Evolutionary conservation across 2,329 filamentous ascomycete genomes (phyloP).

Genomic region (Drechslerella dactyloides): DNA sequence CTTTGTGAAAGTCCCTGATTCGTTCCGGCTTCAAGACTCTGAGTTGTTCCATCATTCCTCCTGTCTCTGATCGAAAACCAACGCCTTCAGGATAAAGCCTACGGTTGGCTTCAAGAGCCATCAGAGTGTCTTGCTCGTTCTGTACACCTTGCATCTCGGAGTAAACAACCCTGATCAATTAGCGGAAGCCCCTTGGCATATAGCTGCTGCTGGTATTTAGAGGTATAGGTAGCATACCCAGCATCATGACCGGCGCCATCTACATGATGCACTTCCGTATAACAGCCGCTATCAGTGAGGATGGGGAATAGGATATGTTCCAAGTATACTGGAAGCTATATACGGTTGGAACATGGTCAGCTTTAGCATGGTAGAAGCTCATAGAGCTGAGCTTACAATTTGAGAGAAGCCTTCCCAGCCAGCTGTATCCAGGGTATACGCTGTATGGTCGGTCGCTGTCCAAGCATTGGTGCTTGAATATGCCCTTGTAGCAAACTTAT

Average conservation of each 20-base stretch:
- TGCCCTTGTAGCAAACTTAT: slow-evolving; percentile 89
- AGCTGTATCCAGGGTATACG: slow-evolving; percentile 91
- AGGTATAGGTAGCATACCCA: slow-evolving; percentile 58
- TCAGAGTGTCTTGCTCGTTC: slow-evolving; percentile 81
- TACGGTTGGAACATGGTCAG: background rate
- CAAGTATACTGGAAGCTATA: slow-evolving; percentile 79
- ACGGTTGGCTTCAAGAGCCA: slow-evolving; percentile 80
- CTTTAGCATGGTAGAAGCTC: background rate
- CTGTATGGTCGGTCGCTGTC: slow-evolving; percentile 95
- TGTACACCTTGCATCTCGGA: slow-evolving; percentile 98
- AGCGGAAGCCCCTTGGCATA: background rate
- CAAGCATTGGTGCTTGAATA: slow-evolving; percentile 96
- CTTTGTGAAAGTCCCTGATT: slow-evolving; percentile 90
- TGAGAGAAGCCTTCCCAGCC: slow-evolving; percentile 97
- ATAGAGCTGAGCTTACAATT: slow-evolving; percentile 61
- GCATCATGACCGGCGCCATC: slow-evolving; percentile 94
- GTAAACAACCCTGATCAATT: slow-evolving; percentile 74
- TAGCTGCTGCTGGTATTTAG: background rate
- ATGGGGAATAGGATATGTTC: slow-evolving; percentile 93
- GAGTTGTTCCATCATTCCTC: slow-evolving; percentile 91
- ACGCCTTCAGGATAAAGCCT: slow-evolving; percentile 86
- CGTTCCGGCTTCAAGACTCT: slow-evolving; percentile 83
- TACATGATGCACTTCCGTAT: slow-evolving; percentile 95
- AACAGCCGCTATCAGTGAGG: slow-evolving; percentile 87
- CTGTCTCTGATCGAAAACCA: slow-evolving; percentile 97